Percentiles rank a stretch among this genome's conserved stretches.
These are phyloP conservation scores for Lasiodiplodia sp. DNA, from an alignment of 2,329 filamentous ascomycete genomes.

Conservation along the genomic window DNA sequence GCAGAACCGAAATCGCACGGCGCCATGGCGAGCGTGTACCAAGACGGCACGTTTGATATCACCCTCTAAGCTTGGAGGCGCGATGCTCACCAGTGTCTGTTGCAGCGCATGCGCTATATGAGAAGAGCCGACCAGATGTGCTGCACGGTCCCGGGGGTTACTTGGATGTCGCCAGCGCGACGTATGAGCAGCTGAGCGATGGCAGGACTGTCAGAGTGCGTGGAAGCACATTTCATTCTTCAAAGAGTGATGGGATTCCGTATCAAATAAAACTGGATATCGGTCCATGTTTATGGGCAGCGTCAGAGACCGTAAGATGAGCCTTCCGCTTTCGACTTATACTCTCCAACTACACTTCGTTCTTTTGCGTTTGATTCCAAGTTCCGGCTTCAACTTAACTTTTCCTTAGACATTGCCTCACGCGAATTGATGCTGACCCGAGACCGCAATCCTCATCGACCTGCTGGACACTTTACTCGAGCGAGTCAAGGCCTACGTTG, in stretches of 20 bases:
- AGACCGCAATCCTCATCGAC: neutral
- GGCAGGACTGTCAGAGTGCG: neutral
- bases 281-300: slow-evolving; percentile 57
- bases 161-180: neutral
- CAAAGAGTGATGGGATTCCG: slow-evolving; percentile 35
- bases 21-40: slow-evolving; percentile 52
- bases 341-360: too few species aligned
- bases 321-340: too few species aligned
- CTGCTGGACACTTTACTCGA: neutral
- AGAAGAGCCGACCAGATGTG: neutral
- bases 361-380: too few species aligned
- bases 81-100: neutral
- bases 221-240: neutral
- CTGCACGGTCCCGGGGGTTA: neutral
- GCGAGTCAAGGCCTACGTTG: neutral
- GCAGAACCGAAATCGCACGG: slow-evolving; percentile 56
- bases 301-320: slow-evolving; percentile 48
- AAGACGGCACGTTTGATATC: slow-evolving; percentile 58
- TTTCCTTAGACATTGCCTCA: too few species aligned
- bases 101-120: neutral
- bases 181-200: neutral
- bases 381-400: too few species aligned
- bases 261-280: slow-evolving; percentile 60
- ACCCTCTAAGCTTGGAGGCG: slow-evolving; percentile 47
- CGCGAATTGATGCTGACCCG: neutral